Evolutionary conservation across 2,329 filamentous ascomycete genomes (phyloP).

Genomic region (Scedosporium dehoogii): DNA sequence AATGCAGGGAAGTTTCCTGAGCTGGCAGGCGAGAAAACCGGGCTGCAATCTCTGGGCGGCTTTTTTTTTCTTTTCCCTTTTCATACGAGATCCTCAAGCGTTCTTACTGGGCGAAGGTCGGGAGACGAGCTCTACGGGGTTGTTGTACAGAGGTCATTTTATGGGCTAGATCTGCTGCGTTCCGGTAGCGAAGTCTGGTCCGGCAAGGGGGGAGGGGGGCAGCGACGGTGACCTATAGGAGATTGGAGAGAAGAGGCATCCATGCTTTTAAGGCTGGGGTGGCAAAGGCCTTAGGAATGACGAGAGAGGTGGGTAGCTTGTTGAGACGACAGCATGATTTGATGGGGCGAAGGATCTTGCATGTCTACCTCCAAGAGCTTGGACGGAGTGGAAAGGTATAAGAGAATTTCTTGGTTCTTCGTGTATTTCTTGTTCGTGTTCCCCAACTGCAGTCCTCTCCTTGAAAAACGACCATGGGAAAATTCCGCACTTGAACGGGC

Average conservation of each 20-base stretch:
- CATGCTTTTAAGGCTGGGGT: not conserved
- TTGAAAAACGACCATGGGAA: not conserved
- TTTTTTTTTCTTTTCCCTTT: too few species aligned
- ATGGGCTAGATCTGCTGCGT: not conserved
- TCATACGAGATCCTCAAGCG: not conserved
- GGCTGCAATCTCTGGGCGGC: too few species aligned
- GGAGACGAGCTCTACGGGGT: not conserved
- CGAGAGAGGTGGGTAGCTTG: too few species aligned
- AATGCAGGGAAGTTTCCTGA: not conserved
- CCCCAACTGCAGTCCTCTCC: too few species aligned
- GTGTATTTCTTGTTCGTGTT: not conserved
- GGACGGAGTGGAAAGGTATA: too few species aligned
- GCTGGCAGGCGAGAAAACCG: too few species aligned
- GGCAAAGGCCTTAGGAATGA: not conserved
- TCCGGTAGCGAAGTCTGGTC: not conserved
- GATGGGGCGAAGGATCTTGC: too few species aligned
- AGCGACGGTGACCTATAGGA: not conserved
- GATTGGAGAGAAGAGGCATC: not conserved
- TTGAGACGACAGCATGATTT: too few species aligned
- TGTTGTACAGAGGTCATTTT: not conserved
- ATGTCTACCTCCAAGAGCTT: too few species aligned
- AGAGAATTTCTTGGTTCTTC: not conserved
- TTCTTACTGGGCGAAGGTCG: not conserved
- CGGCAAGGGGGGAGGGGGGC: not conserved
- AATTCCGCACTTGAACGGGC: not conserved